A percentile compares a stretch with the other conserved stretches of the same genome.
These are phyloP conservation scores for Coemansia sp. DNA, from an alignment of 192 early-diverging fungal genomes.

Conservation along the genomic window DNA sequence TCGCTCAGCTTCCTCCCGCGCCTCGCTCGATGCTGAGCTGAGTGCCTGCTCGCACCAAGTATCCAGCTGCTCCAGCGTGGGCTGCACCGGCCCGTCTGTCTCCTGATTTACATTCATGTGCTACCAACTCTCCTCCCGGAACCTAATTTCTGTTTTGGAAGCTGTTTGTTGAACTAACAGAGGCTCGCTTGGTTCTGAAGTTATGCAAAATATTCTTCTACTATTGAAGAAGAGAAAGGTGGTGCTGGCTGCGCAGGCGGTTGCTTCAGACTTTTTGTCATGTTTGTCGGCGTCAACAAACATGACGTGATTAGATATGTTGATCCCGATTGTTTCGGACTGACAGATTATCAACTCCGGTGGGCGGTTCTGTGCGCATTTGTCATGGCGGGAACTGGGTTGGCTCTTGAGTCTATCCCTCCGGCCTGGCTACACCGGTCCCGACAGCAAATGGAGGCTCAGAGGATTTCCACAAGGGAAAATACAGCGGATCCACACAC, in stretches of 20 bases:
- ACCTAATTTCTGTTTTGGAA: not conserved
- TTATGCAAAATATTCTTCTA: not conserved
- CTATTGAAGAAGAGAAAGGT: not conserved
- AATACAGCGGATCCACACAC: not conserved
- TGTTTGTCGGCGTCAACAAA: not conserved
- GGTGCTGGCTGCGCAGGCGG: not conserved
- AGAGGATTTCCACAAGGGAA: not conserved
- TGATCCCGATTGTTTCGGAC: not conserved
- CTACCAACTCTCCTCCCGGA: not conserved
- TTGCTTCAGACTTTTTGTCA: not conserved
- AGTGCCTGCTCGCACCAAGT: slow-evolving; percentile 65
- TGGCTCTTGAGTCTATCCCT: not conserved
- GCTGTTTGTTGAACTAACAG: not conserved
- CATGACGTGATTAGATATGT: not conserved
- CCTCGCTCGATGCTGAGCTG: slow-evolving; percentile 58
- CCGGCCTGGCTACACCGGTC: not conserved
- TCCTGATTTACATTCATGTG: slow-evolving; percentile 7
- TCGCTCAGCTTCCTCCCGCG: slow-evolving; percentile 67
- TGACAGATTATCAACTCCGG: not conserved
- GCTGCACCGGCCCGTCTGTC: slow-evolving; percentile 11
- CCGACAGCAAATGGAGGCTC: not conserved
- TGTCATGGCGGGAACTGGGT: not conserved
- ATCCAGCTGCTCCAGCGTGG: slow-evolving; percentile 55
- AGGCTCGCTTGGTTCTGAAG: not conserved
- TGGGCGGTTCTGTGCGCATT: not conserved